These are phyloP conservation scores for Magnolia kwangsiensis DNA, from an alignment of 164 flowering plant genomes.

Conservation along the genomic window DNA sequence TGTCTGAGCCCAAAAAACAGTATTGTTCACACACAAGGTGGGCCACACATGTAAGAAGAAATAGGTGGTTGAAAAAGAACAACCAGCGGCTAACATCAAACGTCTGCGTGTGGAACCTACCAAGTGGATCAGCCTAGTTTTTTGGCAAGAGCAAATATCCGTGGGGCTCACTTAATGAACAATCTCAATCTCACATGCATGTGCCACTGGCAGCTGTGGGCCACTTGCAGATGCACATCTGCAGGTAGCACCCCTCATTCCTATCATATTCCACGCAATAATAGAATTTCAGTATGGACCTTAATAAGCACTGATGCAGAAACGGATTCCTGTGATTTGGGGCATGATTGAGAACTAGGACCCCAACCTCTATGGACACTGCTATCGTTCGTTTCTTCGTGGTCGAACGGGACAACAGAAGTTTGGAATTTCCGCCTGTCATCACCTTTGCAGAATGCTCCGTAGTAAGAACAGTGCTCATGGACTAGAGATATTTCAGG, in stretches of 20 bases:
- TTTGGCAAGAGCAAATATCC: no score
- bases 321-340: conserved; percentile 20
- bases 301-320: conserved; percentile 59
- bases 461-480: conserved; percentile 88
- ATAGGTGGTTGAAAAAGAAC: background rate
- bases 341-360: conserved; percentile 18
- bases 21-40: background rate
- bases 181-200: no score
- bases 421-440: conserved; percentile 23
- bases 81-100: no score
- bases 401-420: conserved; percentile 25
- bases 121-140: no score
- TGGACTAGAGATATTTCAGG: conserved; percentile 74
- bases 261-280: background rate
- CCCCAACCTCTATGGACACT: conserved; percentile 17
- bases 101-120: no score
- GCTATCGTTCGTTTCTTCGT: conserved; percentile 37
- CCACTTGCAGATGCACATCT: no score
- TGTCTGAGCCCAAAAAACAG: no score
- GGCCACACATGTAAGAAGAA: background rate
- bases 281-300: conserved; percentile 32
- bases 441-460: conserved; percentile 61
- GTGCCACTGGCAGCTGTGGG: no score
- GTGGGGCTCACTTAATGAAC: no score
- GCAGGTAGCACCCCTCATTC: no score